Percentiles rank a stretch among this genome's conserved stretches.
phyloP scores from a whole-genome alignment of 306 rosid genomes.

The Hippophae gyantsensis region DNA sequence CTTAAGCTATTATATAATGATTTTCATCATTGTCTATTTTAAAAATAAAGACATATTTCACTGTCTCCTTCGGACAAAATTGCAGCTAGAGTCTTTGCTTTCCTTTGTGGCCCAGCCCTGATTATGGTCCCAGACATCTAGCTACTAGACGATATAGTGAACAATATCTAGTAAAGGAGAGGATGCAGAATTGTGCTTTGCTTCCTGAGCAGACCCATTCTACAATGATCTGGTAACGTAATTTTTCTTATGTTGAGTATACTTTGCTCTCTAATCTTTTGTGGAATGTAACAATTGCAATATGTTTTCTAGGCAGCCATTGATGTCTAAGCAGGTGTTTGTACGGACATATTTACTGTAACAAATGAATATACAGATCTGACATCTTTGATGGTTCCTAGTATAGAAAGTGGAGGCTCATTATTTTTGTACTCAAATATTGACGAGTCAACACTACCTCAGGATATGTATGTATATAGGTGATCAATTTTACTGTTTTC shows the following conservation, averaged over 20 bases:
- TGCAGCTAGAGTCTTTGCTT: conserved; percentile 91
- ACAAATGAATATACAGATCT: conserved; percentile 94
- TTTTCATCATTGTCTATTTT: conserved; percentile 1
- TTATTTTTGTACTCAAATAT: conserved; percentile 68
- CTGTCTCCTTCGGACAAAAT: conserved; percentile 25
- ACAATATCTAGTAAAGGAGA: conserved; percentile 95
- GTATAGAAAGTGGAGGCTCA: conserved; percentile 92
- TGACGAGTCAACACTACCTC: conserved; percentile 93
- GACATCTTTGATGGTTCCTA: conserved; percentile 84
- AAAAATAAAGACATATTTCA: conserved; percentile 16
- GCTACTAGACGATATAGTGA: conserved; percentile 91
- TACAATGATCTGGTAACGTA: conserved; percentile 73
- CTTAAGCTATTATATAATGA: too few species aligned
- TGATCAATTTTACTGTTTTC: too few species aligned
- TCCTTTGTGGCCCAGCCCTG: conserved; percentile 84
- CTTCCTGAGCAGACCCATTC: conserved; percentile 98
- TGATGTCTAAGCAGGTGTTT: conserved; percentile 96
- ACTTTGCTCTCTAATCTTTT: conserved; percentile 9
- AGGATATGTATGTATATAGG: conserved; percentile 67
- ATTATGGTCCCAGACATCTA: conserved; percentile 88
- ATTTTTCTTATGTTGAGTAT: conserved; percentile 13
- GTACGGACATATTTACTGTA: conserved; percentile 92
- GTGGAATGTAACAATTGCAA: conserved; percentile 29
- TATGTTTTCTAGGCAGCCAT: conserved; percentile 72
- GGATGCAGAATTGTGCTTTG: conserved; percentile 87